Evolutionary conservation across 768 basidiomycete species (phyloP), one percentile per base, ranked within the genome.

Genomic region (Kwoniella bestiolae): DNA sequence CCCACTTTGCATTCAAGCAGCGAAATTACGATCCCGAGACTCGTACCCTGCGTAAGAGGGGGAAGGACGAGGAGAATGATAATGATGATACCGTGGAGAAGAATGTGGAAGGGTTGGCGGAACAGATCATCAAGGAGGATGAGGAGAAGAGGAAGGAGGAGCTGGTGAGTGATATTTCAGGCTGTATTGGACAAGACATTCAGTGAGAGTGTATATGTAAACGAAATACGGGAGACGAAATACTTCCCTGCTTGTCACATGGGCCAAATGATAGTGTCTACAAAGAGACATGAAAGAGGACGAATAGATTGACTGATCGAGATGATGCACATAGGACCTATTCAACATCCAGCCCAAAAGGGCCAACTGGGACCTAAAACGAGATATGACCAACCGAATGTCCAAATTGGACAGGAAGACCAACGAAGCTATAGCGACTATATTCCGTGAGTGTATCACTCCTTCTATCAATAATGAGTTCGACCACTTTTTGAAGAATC

Each of bases 361-460:
- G 7, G 83, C 80, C 49, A 90, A 80, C 32, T 76, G 95, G 94
- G 92, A 95, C 78, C 84, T 96, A 49, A 91, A 94, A 80, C 87
- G 51, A 18, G 85, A 79, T 74, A 88, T 94, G 83, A 91, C 94
- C 63, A 92, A 90, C 83, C 65, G 80, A n/a, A 81, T 79, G 78
- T 86, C 89, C 7, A 94, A 88, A 77, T 84, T 98, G n/a, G 94
- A 96, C 75, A 83, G 91, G 72, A 89, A 88, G 82, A 96, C 93
- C 1, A 91, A 94, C 67, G 91, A 94, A 80, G 87, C 94, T 5
- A 91, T 97, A 67, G 91, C 94, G 74, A 90, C 89, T 2, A 85
- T 97, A 23, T 97, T 97, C 75, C 89, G 95, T 97, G 73, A 78
- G 92, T n/a, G n/a, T n/a, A n/a, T n/a, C n/a, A n/a, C n/a, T n/a